Evolutionary conservation across 148 eudicot species (phyloP).

Genomic region (Bassia scoparia): DNA sequence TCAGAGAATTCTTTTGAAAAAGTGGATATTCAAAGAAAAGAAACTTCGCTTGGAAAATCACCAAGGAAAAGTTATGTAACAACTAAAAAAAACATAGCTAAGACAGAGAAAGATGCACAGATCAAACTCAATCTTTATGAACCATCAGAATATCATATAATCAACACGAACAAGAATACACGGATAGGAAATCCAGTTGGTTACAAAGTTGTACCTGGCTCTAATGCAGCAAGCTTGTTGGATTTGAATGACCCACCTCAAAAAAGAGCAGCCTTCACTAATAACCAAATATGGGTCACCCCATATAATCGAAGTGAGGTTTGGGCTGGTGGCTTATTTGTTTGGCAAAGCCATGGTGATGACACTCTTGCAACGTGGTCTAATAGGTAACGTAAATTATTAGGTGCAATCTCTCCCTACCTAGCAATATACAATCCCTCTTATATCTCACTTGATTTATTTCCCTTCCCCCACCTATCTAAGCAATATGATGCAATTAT

Average conservation of each 20-base stretch:
- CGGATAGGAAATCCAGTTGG: constrained; percentile 86
- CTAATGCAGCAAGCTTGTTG: constrained; percentile 82
- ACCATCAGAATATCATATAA: constrained; percentile 71
- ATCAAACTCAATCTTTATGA: constrained; percentile 82
- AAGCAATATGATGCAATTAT: no score
- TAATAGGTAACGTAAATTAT: constrained; percentile 47
- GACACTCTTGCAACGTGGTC: constrained; percentile 92
- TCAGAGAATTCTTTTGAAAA: constrained; percentile 80
- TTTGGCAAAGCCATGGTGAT: constrained; percentile 77
- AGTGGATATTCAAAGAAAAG: constrained; percentile 56
- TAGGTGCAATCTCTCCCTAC: no score
- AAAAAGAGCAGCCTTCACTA: constrained; percentile 78
- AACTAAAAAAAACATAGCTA: constrained; percentile 63
- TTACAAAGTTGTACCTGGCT: constrained; percentile 80
- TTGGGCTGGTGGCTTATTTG: constrained; percentile 94
- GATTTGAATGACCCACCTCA: constrained; percentile 93
- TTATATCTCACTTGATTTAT: no score
- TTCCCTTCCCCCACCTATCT: no score
- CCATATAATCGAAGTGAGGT: constrained; percentile 72
- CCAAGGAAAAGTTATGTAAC: constrained; percentile 81
- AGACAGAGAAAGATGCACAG: constrained; percentile 90
- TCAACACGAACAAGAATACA: constrained; percentile 69
- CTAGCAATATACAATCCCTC: no score
- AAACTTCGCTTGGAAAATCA: constrained; percentile 49
- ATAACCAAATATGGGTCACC: constrained; percentile 94